Percentiles rank a stretch among this genome's conserved stretches.
Evolutionary conservation across 139 green algal species (phyloP).

Genomic region (Pleodorina starrii): DNA sequence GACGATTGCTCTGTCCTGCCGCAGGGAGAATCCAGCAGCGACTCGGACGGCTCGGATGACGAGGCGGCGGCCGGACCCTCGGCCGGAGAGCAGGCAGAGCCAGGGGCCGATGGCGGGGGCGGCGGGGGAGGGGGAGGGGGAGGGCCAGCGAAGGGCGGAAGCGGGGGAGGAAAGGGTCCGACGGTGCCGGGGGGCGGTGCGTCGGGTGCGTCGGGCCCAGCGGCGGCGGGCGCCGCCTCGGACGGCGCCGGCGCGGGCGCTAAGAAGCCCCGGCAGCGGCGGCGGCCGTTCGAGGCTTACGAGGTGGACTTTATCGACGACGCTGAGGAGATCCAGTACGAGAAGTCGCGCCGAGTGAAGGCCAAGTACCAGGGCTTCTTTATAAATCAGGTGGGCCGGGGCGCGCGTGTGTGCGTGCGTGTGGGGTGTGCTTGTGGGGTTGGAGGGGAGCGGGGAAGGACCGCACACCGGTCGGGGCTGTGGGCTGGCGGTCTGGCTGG

Average conservation of each 20-base stretch:
- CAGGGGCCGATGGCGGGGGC: neutral
- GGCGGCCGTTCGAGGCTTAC: conserved; percentile 19
- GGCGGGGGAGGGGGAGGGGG: neutral
- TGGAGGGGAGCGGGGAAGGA: too few relatives aligned
- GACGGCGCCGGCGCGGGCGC: neutral
- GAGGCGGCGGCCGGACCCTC: neutral
- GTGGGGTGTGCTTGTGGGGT: too few relatives aligned
- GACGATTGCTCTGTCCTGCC: neutral
- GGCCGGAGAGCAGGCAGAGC: neutral
- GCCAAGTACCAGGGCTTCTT: conserved; percentile 38
- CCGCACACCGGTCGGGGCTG: too few relatives aligned
- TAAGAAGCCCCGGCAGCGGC: conserved; percentile 11
- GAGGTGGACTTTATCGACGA: conserved; percentile 47
- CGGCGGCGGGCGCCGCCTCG: neutral
- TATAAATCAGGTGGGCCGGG: conserved; percentile 12
- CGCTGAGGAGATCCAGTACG: conserved; percentile 17
- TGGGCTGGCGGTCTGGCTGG: too few relatives aligned
- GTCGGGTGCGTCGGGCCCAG: too few relatives aligned
- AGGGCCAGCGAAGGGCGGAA: neutral
- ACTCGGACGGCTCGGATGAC: neutral
- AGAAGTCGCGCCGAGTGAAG: neutral
- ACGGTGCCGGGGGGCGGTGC: too few relatives aligned
- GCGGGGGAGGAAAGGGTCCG: neutral
- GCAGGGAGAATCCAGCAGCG: neutral
- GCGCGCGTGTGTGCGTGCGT: too few relatives aligned